Base-by-base conservation (phyloP, 73 alveolate species). In the Paraurostyla sp. region DNA sequence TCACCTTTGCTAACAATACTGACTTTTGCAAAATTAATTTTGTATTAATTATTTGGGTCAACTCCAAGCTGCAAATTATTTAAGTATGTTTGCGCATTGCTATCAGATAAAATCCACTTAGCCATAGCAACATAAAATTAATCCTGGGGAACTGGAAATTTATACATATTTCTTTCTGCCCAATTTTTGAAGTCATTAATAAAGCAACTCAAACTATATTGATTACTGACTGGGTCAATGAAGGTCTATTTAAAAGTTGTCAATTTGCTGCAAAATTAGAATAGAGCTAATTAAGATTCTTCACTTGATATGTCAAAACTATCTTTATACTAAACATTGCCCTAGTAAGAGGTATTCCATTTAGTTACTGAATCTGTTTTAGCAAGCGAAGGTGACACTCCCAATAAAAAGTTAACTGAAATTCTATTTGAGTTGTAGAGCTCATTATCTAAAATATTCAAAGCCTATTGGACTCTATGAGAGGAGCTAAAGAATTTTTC, bases 241-340 rank as follows among this genome's bases (percentile, higher is more conserved):
- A 20, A 23, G 73, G 73, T n/a, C 3, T 40, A 29, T 20, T 35
- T 33, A 9, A n/a, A 82, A 22, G 1, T 38, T 52, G 35, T 87
- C 36, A 81, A 40, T 0, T 56, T 63, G 18, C 9, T 7, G 83
- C 91, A 81, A 36, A 81, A 49, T 36, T 25, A 38, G 25, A 7
- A 0, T 16, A 81, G 15, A 13, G 71, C 69, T 18, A 0, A 13
- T 25, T 81, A 36, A 11, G 75, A 33, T 13, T 75, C 71, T 35
- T 23, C 71, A 7, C 60, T 32, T 45, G 54, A 20, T 43, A 81
- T 38, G 50, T 81, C 91, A 27, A 81, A 59, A 32, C 46, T 6
- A 62, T 22, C 25, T 9, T 32, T 11, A 33, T 30, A 27, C 7
- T 23, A 11, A 23, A 49, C 27, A 36, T 35, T 60, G 0, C 78